Percentiles rank a stretch among this genome's conserved stretches.
phyloP scores from a whole-genome alignment of 2,329 filamentous ascomycete species.

The Talaromyces sp. region DNA sequence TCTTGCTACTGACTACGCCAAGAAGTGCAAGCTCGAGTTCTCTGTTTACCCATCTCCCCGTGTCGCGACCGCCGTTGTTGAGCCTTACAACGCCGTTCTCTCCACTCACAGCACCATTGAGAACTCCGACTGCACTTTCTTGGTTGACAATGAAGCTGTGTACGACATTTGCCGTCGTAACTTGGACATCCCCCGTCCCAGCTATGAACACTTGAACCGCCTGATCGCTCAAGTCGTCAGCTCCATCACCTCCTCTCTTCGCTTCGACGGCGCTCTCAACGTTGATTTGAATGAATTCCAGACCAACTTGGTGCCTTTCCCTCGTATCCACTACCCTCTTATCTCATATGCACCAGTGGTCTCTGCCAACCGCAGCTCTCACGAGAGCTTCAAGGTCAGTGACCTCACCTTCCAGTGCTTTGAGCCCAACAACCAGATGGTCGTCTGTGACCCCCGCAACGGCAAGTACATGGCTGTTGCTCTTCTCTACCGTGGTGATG shows the following conservation, averaged over 20 bases:
- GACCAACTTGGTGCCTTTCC: constrained; percentile 64
- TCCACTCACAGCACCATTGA: constrained; percentile 59
- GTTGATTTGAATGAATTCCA: constrained; percentile 66
- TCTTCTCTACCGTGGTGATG: constrained; percentile 62
- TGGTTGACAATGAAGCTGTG: constrained; percentile 64
- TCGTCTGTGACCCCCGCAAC: constrained; percentile 61
- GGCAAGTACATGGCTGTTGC: constrained; percentile 67
- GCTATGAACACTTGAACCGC: constrained; percentile 61
- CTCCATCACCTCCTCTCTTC: constrained; percentile 60
- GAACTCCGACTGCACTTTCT: constrained; percentile 63
- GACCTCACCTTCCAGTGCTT: constrained; percentile 66
- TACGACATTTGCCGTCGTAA: constrained; percentile 64
- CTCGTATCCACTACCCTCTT: constrained; percentile 62
- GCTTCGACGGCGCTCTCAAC: constrained; percentile 62
- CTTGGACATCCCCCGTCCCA: constrained; percentile 59
- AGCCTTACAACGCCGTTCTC: constrained; percentile 60
- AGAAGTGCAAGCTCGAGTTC: constrained; percentile 65
- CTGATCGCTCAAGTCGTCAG: constrained; percentile 64
- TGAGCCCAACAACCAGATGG: constrained; percentile 66
- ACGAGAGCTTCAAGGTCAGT: constrained; percentile 82
- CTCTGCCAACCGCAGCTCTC: constrained; percentile 66
- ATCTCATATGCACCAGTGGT: constrained; percentile 62
- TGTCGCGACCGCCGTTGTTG: constrained; percentile 61
- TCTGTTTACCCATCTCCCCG: constrained; percentile 61
- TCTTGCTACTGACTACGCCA: constrained; percentile 60